Percentiles rank a stretch among this genome's conserved stretches.
Evolutionary conservation across 305 asterid genomes (phyloP).

Genomic region (Plantago coronopus): DNA sequence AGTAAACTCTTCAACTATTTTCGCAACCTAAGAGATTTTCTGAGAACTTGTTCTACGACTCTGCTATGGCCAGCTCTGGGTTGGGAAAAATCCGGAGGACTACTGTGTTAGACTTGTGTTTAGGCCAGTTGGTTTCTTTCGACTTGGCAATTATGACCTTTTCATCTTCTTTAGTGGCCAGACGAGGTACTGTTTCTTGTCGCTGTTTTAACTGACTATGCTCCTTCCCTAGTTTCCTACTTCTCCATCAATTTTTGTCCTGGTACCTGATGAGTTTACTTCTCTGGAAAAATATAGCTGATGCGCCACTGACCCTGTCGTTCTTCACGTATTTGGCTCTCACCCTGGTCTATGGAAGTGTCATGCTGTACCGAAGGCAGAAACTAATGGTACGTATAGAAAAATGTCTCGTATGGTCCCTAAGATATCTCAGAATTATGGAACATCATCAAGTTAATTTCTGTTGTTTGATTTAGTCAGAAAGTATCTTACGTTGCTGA

Average conservation of each 20-base stretch:
- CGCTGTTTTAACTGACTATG: neutral
- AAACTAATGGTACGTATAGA: constrained; percentile 54
- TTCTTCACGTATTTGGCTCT: constrained; percentile 52
- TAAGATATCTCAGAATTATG: neutral
- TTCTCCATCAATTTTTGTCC: neutral
- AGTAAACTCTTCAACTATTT: neutral
- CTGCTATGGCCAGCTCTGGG: constrained; percentile 28
- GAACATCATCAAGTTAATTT: neutral
- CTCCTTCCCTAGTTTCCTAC: neutral
- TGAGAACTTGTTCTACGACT: neutral
- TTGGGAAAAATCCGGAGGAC: constrained; percentile 33
- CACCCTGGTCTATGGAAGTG: constrained; percentile 58
- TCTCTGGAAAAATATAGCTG: constrained; percentile 31
- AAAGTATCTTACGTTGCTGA: neutral
- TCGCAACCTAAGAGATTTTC: neutral
- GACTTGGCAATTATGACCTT: constrained; percentile 39
- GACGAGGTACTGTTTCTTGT: constrained; percentile 30
- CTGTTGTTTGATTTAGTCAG: neutral
- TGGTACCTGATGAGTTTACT: neutral
- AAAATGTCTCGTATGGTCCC: too few species aligned
- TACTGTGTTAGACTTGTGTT: constrained; percentile 34
- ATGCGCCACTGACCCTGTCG: constrained; percentile 63
- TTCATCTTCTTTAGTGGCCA: constrained; percentile 49
- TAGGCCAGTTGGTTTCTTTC: constrained; percentile 65
- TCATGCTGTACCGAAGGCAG: constrained; percentile 55